Base-by-base conservation (phyloP, 2,329 filamentous ascomycete species). In the Aureobasidium uvarum region DNA sequence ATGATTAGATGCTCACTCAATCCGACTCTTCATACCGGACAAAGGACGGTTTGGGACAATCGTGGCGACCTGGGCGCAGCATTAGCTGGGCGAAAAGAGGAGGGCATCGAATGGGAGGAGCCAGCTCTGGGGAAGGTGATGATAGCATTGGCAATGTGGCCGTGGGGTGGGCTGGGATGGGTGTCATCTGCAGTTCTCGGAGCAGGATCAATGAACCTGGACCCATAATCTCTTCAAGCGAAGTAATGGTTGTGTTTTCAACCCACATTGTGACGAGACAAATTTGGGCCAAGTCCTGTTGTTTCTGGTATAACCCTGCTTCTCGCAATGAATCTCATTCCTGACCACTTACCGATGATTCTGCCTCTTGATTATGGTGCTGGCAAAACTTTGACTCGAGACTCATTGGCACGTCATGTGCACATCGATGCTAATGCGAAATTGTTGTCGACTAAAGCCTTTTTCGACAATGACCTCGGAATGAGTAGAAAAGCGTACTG, bases 121-220 rank as follows among this genome's bases (percentile, higher is more conserved):
- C 31, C 28, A 18, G 14, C 36, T 41, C n/a, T 43, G 4, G 28
- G 20, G 7, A 56, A 43, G 36, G 11, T 39, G 10, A n/a, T 39
- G 23, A 23, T 56, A 7, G 52, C 38, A 28, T 5, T 41, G 36
- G 20, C n/a, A 13, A 43, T 56, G 43, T 36, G 18, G 31, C 6
- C 39, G 5, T 7, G 62, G n/a, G 66, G 66, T n/a, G 66, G 66
- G 16, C 55, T 67, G 25, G 66, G 66, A 28, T 46, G 38, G 14
- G 41, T 50, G 5, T 41, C 43, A 11, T 46, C 66, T 23, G 56
- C 43, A 33, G 55, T 54, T 2, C 48, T 67, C 10, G 66, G 66
- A 10, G 46, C 66, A 16, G 66, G 63, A 3, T 10, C 48, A 7
- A 33, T 6, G 6, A 23, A 7, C 10, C 20, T 62, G 46, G 31